Percentiles rank a stretch among this genome's conserved stretches.
phyloP scores from a whole-genome alignment of 2,329 filamentous ascomycete species.

The Colletotrichum sp. region DNA sequence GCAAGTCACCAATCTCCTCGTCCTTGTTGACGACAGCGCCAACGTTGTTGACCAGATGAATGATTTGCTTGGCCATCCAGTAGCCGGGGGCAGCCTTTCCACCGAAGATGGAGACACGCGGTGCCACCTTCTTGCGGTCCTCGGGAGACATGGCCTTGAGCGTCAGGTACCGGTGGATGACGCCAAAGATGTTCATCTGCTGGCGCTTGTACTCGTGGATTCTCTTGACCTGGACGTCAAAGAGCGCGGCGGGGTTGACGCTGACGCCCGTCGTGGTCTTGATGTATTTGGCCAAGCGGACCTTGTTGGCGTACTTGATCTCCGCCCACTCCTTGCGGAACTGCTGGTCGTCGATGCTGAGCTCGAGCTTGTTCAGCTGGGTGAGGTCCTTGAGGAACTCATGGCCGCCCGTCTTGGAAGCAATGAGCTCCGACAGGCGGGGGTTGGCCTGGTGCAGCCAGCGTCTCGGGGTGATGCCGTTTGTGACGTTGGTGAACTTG shows the following conservation, averaged over 20 bases:
- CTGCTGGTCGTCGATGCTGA: conserved; percentile 81
- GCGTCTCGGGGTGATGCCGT: conserved; percentile 92
- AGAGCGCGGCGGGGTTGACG: conserved; percentile 87
- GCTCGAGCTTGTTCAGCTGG: conserved; percentile 82
- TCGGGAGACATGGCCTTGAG: conserved; percentile 86
- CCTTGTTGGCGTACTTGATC: conserved; percentile 97
- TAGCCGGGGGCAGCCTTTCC: conserved; percentile 98
- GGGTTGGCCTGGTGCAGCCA: conserved; percentile 99
- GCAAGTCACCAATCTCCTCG: conserved; percentile 85
- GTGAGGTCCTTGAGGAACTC: conserved; percentile 92
- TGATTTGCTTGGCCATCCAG: conserved; percentile 99
- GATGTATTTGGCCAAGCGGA: conserved; percentile 90
- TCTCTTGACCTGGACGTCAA: conserved; percentile 98
- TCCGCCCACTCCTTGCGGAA: conserved; percentile 96
- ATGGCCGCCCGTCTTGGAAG: conserved; percentile 82
- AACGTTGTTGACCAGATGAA: conserved; percentile 94
- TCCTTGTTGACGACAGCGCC: conserved; percentile 92
- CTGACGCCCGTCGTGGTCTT: conserved; percentile 78
- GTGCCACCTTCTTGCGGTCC: conserved; percentile 84
- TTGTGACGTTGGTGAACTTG: conserved; percentile 99
- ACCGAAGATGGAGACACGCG: conserved; percentile 94
- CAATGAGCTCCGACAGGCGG: conserved; percentile 87
- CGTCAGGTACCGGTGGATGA: conserved; percentile 90
- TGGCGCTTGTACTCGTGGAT: conserved; percentile 99
- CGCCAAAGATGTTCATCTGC: conserved; percentile 98